A percentile compares a stretch with the other conserved stretches of the same genome.
phyloP scores from a whole-genome alignment of 768 basidiomycete genomes.

The Dentipellis fragilis region DNA sequence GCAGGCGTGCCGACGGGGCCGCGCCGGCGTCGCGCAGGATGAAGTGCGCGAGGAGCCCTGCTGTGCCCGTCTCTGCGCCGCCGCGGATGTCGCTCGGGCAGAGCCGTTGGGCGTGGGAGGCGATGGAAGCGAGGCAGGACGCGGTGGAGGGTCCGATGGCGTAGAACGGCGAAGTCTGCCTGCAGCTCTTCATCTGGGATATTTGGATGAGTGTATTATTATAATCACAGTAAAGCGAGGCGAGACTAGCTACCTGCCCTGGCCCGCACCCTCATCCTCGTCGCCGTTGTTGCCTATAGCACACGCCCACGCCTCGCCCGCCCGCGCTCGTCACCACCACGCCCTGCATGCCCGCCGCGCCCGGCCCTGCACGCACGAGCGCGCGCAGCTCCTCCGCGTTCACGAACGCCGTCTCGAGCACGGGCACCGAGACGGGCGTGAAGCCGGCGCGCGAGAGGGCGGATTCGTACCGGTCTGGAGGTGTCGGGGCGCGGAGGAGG shows the following conservation, averaged over 20 bases:
- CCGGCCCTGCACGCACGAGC: slow-evolving; percentile 24
- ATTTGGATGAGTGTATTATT: neutral
- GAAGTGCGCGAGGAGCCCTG: slow-evolving; percentile 55
- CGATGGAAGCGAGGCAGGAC: slow-evolving; percentile 29
- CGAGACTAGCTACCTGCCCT: neutral
- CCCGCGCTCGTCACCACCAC: slow-evolving; percentile 75
- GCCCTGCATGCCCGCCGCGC: slow-evolving; percentile 29
- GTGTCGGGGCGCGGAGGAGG: slow-evolving; percentile 28
- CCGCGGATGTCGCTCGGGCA: slow-evolving; percentile 31
- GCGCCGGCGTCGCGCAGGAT: slow-evolving; percentile 34
- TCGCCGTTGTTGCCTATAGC: neutral
- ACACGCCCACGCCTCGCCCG: slow-evolving; percentile 54
- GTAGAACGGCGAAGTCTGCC: slow-evolving; percentile 48
- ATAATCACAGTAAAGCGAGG: too few relatives aligned
- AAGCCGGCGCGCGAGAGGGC: too few relatives aligned
- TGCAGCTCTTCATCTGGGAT: neutral
- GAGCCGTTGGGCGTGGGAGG: slow-evolving; percentile 13
- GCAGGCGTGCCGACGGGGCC: slow-evolving; percentile 29
- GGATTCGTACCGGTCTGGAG: slow-evolving; percentile 49
- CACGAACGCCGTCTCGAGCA: slow-evolving; percentile 56
- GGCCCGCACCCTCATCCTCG: slow-evolving; percentile 33
- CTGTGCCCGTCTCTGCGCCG: slow-evolving; percentile 51
- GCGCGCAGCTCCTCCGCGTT: slow-evolving; percentile 34
- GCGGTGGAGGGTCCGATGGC: slow-evolving; percentile 67
- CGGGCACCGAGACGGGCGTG: slow-evolving; percentile 51